phyloP scores from a whole-genome alignment of 1,139 yeast species.

The Debaryomycetaceae sp. region DNA sequence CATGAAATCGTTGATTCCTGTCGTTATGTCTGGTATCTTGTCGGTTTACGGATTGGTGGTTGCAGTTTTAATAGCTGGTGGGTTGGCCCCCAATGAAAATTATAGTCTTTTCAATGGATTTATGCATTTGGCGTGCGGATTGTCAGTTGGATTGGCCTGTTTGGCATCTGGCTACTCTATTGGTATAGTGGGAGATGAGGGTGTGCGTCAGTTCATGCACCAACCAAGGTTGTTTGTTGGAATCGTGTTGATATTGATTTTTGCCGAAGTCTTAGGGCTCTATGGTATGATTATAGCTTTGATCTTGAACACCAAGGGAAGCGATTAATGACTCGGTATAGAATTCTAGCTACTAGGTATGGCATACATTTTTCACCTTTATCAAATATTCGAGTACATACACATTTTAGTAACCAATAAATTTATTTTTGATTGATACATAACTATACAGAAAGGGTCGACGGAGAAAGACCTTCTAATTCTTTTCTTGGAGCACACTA shows the following conservation, averaged over 20 bases:
- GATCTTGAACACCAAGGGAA: slow-evolving; percentile 85
- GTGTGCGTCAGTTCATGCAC: slow-evolving; percentile 94
- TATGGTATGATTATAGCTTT: slow-evolving; percentile 93
- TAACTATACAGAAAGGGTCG: background rate
- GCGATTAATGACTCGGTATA: slow-evolving; percentile 36
- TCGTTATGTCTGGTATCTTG: slow-evolving; percentile 96
- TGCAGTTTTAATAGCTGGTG: slow-evolving; percentile 93
- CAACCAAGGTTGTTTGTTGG: slow-evolving; percentile 98
- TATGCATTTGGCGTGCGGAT: slow-evolving; percentile 95
- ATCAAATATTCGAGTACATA: background rate
- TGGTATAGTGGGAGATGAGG: slow-evolving; percentile 98
- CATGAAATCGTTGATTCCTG: slow-evolving; percentile 86
- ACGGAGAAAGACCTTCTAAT: background rate
- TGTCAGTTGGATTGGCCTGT: slow-evolving; percentile 93
- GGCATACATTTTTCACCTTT: background rate
- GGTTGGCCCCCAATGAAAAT: slow-evolving; percentile 68
- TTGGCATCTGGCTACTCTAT: slow-evolving; percentile 98
- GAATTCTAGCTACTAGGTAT: background rate
- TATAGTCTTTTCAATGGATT: slow-evolving; percentile 92
- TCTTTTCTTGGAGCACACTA: slow-evolving; percentile 4
- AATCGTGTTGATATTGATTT: slow-evolving; percentile 93
- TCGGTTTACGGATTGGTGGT: slow-evolving; percentile 97
- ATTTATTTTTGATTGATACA: background rate
- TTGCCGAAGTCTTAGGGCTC: slow-evolving; percentile 97
- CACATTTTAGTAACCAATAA: background rate